A percentile compares a stretch with the other conserved stretches of the same genome.
These are phyloP conservation scores for Picea sitchensis DNA, from an alignment of 75 land plant species.

Conservation along the genomic window DNA sequence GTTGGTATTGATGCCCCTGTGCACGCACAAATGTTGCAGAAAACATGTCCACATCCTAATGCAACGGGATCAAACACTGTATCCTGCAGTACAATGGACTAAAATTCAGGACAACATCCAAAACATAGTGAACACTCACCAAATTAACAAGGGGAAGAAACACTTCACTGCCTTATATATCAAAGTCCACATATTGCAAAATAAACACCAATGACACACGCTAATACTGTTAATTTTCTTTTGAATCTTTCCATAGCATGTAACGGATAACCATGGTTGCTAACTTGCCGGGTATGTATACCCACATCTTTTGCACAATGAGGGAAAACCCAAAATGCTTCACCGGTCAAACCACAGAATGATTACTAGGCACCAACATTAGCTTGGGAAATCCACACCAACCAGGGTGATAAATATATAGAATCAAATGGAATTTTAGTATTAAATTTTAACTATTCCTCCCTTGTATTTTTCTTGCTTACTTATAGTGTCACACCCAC, in stretches of 20 bases:
- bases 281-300: too few relatives aligned
- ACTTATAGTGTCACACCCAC: too few relatives aligned
- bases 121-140: neutral
- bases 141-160: neutral
- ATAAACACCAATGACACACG: too few relatives aligned
- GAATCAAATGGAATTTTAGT: too few relatives aligned
- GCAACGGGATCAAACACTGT: conserved; percentile 53
- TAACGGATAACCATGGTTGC: neutral
- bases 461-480: too few relatives aligned
- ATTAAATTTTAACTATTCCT: too few relatives aligned
- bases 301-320: too few relatives aligned
- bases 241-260: neutral
- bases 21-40: conserved; percentile 72
- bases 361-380: too few relatives aligned
- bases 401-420: too few relatives aligned
- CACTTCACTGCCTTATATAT: neutral
- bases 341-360: too few relatives aligned
- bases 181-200: neutral
- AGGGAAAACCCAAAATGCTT: too few relatives aligned
- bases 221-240: neutral
- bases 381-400: too few relatives aligned
- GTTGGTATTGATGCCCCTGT: conserved; percentile 55
- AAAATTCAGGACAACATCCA: neutral
- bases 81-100: conserved; percentile 27
- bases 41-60: conserved; percentile 73